These are phyloP conservation scores for Pezicula radicicola DNA, from an alignment of 2,329 filamentous ascomycete species.

Conservation along the genomic window DNA sequence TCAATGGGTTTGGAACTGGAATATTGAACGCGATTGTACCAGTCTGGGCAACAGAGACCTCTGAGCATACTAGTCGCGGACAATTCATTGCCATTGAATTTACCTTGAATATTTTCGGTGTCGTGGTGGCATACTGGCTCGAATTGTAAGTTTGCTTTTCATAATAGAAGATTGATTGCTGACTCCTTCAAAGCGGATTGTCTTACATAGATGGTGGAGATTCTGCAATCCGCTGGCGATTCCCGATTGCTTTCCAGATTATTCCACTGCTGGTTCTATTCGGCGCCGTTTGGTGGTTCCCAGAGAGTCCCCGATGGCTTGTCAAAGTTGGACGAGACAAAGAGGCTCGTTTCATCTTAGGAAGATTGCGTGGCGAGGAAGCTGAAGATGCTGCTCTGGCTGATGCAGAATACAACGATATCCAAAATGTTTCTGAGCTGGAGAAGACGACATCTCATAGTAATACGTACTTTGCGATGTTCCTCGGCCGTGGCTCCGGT, in stretches of 20 bases:
- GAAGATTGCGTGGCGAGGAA: constrained; percentile 57
- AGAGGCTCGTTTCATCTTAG: constrained; percentile 64
- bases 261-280: constrained; percentile 58
- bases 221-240: constrained; percentile 62
- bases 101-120: constrained; percentile 69
- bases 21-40: constrained; percentile 69
- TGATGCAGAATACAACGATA: constrained; percentile 65
- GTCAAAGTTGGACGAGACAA: constrained; percentile 63
- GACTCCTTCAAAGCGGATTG: constrained; percentile 38
- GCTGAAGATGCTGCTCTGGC: constrained; percentile 50
- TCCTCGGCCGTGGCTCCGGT: constrained; percentile 62
- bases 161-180: constrained; percentile 3
- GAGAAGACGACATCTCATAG: constrained; percentile 52
- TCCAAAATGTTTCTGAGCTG: constrained; percentile 58
- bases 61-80: constrained; percentile 64
- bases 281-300: constrained; percentile 60
- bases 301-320: constrained; percentile 67
- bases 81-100: constrained; percentile 71
- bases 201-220: constrained; percentile 57
- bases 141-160: constrained; percentile 26
- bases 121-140: constrained; percentile 61
- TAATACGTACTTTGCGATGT: constrained; percentile 62
- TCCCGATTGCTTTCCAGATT: constrained; percentile 70
- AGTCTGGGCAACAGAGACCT: constrained; percentile 69
- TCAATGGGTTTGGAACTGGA: constrained; percentile 67